These are phyloP conservation scores for Porphyrellus cyaneotinctus DNA, from an alignment of 768 basidiomycete genomes.

Conservation along the genomic window DNA sequence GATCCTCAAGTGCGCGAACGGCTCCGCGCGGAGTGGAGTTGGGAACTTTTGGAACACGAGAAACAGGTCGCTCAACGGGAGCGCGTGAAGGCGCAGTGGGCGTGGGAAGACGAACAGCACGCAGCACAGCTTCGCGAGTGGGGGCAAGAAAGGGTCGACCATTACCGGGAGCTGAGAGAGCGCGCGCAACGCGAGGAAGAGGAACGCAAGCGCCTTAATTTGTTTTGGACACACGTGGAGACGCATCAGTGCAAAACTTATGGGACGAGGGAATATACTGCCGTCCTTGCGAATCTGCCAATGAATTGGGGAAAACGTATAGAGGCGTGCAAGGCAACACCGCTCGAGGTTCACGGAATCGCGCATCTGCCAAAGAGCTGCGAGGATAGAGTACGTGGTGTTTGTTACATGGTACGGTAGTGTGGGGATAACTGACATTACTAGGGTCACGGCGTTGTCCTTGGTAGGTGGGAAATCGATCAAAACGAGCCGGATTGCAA, in stretches of 20 bases:
- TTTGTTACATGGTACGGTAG: background rate
- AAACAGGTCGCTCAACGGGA: slow-evolving; percentile 7
- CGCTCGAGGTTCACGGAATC: slow-evolving; percentile 24
- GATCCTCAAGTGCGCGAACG: slow-evolving; percentile 21
- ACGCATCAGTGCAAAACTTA: slow-evolving; percentile 26
- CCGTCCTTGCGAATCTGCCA: slow-evolving; percentile 29
- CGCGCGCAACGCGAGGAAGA: slow-evolving; percentile 16
- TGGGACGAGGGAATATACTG: slow-evolving; percentile 29
- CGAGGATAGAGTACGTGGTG: slow-evolving; percentile 18
- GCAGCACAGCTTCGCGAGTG: slow-evolving; percentile 9
- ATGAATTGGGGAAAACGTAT: slow-evolving; percentile 15
- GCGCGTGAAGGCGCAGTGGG: slow-evolving; percentile 15
- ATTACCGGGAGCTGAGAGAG: slow-evolving; percentile 15
- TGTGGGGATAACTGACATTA: background rate
- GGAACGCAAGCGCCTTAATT: slow-evolving; percentile 16
- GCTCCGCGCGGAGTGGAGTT: slow-evolving; percentile 17
- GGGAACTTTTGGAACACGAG: slow-evolving; percentile 18
- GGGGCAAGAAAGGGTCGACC: slow-evolving; percentile 17
- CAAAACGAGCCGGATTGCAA: slow-evolving; percentile 27
- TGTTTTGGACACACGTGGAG: slow-evolving; percentile 22
- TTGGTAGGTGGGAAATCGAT: slow-evolving; percentile 28
- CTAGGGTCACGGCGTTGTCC: slow-evolving; percentile 14
- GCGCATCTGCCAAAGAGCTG: slow-evolving; percentile 17
- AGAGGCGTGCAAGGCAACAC: slow-evolving; percentile 23
- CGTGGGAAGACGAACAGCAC: slow-evolving; percentile 16